Percentiles rank a stretch among this genome's conserved stretches.
Conservation (phyloP, 2,329 filamentous ascomycete species). For the Escovopsis sp. region DNA sequence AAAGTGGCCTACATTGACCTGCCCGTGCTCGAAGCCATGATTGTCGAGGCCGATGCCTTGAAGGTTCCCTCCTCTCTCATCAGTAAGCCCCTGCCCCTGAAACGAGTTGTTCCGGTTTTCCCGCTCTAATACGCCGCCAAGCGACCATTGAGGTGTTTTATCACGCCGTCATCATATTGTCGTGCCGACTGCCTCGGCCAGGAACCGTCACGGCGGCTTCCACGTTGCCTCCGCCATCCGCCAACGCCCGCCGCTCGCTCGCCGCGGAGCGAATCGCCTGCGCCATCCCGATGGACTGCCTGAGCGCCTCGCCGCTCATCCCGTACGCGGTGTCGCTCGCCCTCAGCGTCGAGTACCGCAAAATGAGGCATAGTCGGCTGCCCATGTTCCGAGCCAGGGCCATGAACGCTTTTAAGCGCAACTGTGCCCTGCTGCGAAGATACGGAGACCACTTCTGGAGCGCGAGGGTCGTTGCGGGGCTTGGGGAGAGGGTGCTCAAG, state of each 20-base stretch:
- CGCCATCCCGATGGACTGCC: conserved; percentile 35
- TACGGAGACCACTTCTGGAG: conserved; percentile 45
- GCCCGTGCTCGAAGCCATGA: conserved; percentile 42
- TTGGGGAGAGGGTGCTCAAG: conserved; percentile 39
- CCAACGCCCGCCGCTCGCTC: conserved; percentile 41
- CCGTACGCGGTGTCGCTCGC: conserved; percentile 48
- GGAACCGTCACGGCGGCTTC: conserved; percentile 24
- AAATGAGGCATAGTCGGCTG: conserved; percentile 46
- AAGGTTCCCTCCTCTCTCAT: conserved; percentile 34
- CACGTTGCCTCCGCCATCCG: conserved; percentile 31
- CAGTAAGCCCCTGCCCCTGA: conserved; percentile 20
- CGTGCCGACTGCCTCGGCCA: conserved; percentile 37
- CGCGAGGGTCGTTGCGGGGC: conserved; percentile 36
- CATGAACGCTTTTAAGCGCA: conserved; percentile 37
- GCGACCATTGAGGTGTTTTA: conserved; percentile 49
- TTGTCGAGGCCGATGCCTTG: conserved; percentile 37
- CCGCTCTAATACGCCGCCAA: conserved; percentile 12
- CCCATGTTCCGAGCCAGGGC: conserved; percentile 44
- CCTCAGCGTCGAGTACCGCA: conserved; percentile 46
- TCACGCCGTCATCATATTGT: conserved; percentile 48
- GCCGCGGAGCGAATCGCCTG: conserved; percentile 43
- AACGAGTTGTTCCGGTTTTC: background rate
- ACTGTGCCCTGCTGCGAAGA: conserved; percentile 36
- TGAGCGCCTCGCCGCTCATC: conserved; percentile 41
- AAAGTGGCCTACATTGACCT: conserved; percentile 36